These are phyloP conservation scores for Hygrocybe coccinea DNA, from an alignment of 768 basidiomycete species.

Conservation along the genomic window DNA sequence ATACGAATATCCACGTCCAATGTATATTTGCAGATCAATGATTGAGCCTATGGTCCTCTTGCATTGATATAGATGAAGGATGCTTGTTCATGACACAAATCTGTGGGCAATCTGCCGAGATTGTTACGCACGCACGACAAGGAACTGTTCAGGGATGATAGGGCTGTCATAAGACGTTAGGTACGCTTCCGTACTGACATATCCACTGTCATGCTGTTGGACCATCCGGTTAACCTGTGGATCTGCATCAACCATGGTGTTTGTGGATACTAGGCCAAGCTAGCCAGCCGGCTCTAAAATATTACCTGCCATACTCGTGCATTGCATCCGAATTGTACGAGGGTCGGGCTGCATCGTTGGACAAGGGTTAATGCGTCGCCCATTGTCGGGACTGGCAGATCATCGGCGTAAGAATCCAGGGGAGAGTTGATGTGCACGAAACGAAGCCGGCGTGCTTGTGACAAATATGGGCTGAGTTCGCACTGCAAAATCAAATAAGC, in stretches of 20 bases:
- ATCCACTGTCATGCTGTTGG: slow-evolving; percentile 34
- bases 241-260: neutral
- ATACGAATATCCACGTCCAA: too few species aligned
- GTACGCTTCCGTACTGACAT: slow-evolving; percentile 31
- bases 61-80: too few species aligned
- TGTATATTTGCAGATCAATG: too few species aligned
- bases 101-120: neutral
- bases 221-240: slow-evolving; percentile 46
- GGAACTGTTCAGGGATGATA: slow-evolving; percentile 68
- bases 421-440: too few species aligned
- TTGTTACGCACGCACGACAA: slow-evolving; percentile 54
- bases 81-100: neutral
- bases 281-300: neutral
- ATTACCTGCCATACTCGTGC: slow-evolving; percentile 67
- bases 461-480: too few species aligned
- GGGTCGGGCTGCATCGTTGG: slow-evolving; percentile 44
- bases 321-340: slow-evolving; percentile 64
- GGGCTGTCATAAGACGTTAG: slow-evolving; percentile 56
- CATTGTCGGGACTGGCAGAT: slow-evolving; percentile 23
- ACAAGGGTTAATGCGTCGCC: slow-evolving; percentile 43
- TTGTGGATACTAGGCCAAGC: slow-evolving; percentile 3
- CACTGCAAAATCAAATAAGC: too few species aligned
- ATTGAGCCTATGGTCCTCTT: too few species aligned
- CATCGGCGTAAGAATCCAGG: too few species aligned
- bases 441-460: too few species aligned